Conservation (phyloP, 352 stramenopile species). For the Pythium guiyangense region DNA sequence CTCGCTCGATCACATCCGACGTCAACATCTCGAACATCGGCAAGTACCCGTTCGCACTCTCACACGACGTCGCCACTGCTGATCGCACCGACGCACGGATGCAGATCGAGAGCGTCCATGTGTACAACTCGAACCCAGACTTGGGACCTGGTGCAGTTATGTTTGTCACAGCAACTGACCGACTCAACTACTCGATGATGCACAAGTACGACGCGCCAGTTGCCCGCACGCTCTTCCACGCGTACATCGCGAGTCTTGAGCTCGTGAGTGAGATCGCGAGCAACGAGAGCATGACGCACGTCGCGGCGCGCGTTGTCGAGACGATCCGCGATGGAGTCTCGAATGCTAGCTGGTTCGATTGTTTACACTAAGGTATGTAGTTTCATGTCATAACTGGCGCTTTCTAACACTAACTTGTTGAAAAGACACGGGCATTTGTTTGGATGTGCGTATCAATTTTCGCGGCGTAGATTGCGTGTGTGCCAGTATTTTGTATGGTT, state of each 20-base stretch:
- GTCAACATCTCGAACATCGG: constrained; percentile 12
- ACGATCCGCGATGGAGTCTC: too few species aligned
- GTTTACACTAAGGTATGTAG: too few species aligned
- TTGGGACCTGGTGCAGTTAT: constrained; percentile 2
- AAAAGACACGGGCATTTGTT: too few species aligned
- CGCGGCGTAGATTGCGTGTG: too few species aligned
- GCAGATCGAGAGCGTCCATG: constrained; percentile 6
- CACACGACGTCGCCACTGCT: not conserved
- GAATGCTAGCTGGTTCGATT: too few species aligned
- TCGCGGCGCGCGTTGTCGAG: not conserved
- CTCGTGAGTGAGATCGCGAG: not conserved
- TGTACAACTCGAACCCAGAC: constrained; percentile 7
- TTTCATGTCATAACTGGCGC: too few species aligned
- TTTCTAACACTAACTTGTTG: too few species aligned
- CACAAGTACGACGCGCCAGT: constrained; percentile 7
- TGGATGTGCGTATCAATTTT: too few species aligned
- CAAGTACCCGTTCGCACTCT: too few species aligned
- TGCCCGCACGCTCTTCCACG: not conserved
- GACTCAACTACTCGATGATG: too few species aligned
- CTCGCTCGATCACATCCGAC: not conserved
- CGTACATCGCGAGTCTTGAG: constrained; percentile 4
- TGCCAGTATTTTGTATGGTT: too few species aligned
- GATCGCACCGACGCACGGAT: not conserved
- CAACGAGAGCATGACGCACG: too few species aligned
- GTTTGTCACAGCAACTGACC: constrained; percentile 10